phyloP scores from a whole-genome alignment of 495 filamentous ascomycete genomes.

The Venustampulla echinocandica region DNA sequence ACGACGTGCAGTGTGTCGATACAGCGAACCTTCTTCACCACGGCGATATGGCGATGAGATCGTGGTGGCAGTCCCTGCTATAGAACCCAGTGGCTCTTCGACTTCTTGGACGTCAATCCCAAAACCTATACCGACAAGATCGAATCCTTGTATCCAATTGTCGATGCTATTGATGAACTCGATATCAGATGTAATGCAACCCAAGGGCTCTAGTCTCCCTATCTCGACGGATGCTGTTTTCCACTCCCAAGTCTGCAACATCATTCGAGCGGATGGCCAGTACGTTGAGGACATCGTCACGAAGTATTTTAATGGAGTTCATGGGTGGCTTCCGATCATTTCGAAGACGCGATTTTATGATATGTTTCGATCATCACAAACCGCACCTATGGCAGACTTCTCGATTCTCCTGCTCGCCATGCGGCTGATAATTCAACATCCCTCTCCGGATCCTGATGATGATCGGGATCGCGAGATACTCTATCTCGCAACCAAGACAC shows the following conservation, averaged over 20 bases:
- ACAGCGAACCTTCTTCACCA: slow-evolving; percentile 7
- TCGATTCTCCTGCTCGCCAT: slow-evolving; percentile 31
- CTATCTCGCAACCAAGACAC: slow-evolving; percentile 27
- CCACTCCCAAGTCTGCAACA: slow-evolving; percentile 22
- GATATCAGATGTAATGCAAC: slow-evolving; percentile 9
- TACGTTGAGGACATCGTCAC: slow-evolving; percentile 28
- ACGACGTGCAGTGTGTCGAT: slow-evolving; percentile 12
- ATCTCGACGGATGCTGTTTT: slow-evolving; percentile 7
- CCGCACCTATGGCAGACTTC: slow-evolving; percentile 19
- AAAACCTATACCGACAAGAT: not conserved
- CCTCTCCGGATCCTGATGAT: slow-evolving; percentile 8
- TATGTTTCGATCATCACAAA: slow-evolving; percentile 13
- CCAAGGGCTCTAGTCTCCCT: not conserved
- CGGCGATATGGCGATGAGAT: slow-evolving; percentile 2
- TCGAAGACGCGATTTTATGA: slow-evolving; percentile 27
- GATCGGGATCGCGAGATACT: slow-evolving; percentile 21
- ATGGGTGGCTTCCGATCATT: slow-evolving; percentile 30
- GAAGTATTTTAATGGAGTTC: slow-evolving; percentile 31
- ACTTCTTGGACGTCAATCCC: slow-evolving; percentile 13
- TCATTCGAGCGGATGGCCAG: slow-evolving; percentile 26
- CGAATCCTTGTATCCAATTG: slow-evolving; percentile 7
- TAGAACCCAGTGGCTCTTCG: not conserved
- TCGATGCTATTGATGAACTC: slow-evolving; percentile 13
- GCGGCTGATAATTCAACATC: slow-evolving; percentile 26
- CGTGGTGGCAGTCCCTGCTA: not conserved